Percentiles rank a stretch among this genome's conserved stretches.
phyloP scores from a whole-genome alignment of 768 basidiomycete genomes.

The Sutorius australiensis region DNA sequence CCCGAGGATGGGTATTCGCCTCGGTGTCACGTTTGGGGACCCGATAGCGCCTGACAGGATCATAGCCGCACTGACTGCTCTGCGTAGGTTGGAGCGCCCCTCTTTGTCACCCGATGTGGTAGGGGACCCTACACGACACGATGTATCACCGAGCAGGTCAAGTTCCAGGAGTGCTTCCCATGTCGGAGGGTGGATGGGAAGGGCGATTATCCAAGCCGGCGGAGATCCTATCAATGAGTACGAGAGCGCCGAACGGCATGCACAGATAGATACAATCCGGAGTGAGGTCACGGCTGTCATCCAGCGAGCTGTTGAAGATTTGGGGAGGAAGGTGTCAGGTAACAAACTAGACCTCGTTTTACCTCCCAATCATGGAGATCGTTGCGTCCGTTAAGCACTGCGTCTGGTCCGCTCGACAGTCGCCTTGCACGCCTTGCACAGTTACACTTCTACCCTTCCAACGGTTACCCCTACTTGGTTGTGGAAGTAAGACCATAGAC shows the following conservation, averaged over 20 bases:
- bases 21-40: constrained; percentile 78
- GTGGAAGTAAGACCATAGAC: neutral
- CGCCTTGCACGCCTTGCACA: neutral
- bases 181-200: constrained; percentile 15
- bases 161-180: neutral
- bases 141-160: neutral
- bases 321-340: constrained; percentile 51
- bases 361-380: neutral
- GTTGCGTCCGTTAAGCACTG: neutral
- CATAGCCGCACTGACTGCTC: constrained; percentile 16
- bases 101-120: neutral
- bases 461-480: neutral
- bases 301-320: constrained; percentile 48
- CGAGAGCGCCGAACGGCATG: constrained; percentile 5
- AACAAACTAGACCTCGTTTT: constrained; percentile 23
- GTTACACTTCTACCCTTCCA: neutral
- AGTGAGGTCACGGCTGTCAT: constrained; percentile 53
- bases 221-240: constrained; percentile 1
- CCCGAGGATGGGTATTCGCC: constrained; percentile 55
- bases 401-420: neutral
- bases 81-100: neutral
- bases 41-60: constrained; percentile 53
- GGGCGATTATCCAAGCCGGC: constrained; percentile 1
- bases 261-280: constrained; percentile 40
- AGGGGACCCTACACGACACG: neutral